Base-by-base conservation (phyloP, 2,329 filamentous ascomycete species). In the Elsinoe batatas region DNA sequence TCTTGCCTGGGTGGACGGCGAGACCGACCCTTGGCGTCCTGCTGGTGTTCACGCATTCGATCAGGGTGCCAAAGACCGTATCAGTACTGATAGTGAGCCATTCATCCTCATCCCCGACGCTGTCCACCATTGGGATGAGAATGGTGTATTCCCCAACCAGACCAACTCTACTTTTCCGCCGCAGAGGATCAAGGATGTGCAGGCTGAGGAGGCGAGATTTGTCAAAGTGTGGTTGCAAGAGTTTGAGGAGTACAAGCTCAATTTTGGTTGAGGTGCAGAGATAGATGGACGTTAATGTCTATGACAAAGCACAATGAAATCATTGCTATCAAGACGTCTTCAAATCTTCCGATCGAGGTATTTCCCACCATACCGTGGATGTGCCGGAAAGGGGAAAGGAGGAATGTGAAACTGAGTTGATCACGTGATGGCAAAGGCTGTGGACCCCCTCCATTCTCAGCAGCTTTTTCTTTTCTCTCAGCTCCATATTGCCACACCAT, bases 91-190 rank as follows among this genome's bases (percentile, higher is more conserved):
- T 0, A 77, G 75, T 47, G 79, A 90, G 71, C 88, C 88, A 0
- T 87, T 84, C 60, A 76, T 88, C n/a, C 65, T 91, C 44, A 88
- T 94, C 44, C 72, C 76, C 3, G 78, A 79, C n/a, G 87, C 81
- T 0, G 86, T 91, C 17, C 88, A 94, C 68, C 87, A 91, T 66
- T 93, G 86, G 84, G 85, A 88, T 61, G 83, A 85, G 71, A 84
- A 85, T 60, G 82, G 83, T 0, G 62, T 86, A n/a, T 80, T 83
- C 50, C 68, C 73, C 1, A 83, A 84, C 57, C 75, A 87, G 66
- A 84, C 83, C 0, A 79, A 74, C 5, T 61, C 74, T 1, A 69
- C 70, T 0, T 64, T 88, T 32, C 84, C 84, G 1, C 84, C 84
- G 0, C 64, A 69, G 1, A 71, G 81, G 2, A 76, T 89, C 5